Evolutionary conservation across 2,329 filamentous ascomycete genomes (phyloP).

Genomic region (Arachnopeziza araneosa): DNA sequence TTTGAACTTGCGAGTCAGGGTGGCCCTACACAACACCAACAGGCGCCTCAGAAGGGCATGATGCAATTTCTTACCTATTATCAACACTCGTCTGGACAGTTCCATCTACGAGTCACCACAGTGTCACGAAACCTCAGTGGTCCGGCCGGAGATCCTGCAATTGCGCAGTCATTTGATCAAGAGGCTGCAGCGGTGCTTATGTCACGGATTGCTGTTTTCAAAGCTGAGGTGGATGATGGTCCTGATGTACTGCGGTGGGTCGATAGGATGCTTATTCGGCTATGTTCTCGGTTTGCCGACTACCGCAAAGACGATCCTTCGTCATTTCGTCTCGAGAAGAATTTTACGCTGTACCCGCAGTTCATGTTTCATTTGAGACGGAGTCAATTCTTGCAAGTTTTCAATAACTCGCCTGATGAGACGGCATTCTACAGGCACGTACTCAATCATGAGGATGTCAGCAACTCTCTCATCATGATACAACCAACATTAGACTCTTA

Average conservation of each 20-base stretch:
- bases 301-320: conserved; percentile 98
- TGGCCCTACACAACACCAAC: conserved; percentile 76
- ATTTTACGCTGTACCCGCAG: conserved; percentile 97
- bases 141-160: conserved; percentile 86
- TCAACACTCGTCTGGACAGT: conserved; percentile 93
- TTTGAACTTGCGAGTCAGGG: conserved; percentile 97
- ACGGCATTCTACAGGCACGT: conserved; percentile 99
- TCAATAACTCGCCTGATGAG: conserved; percentile 98
- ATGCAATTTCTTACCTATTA: conserved; percentile 99
- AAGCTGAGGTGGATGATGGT: conserved; percentile 95
- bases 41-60: conserved; percentile 85
- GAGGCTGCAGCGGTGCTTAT: conserved; percentile 96
- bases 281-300: conserved; percentile 95
- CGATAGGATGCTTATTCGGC: conserved; percentile 92
- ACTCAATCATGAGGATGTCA: conserved; percentile 92
- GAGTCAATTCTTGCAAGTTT: conserved; percentile 96
- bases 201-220: conserved; percentile 99
- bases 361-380: conserved; percentile 99
- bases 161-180: conserved; percentile 96
- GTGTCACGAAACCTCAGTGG: conserved; percentile 87
- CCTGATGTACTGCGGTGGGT: conserved; percentile 99
- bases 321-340: conserved; percentile 95
- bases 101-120: conserved; percentile 92
- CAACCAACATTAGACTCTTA: conserved; percentile 97
- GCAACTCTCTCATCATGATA: conserved; percentile 97